A percentile compares a stretch with the other conserved stretches of the same genome.
These are phyloP conservation scores for Gynochthodes officinalis DNA, from an alignment of 257 asterid species.

Conservation along the genomic window DNA sequence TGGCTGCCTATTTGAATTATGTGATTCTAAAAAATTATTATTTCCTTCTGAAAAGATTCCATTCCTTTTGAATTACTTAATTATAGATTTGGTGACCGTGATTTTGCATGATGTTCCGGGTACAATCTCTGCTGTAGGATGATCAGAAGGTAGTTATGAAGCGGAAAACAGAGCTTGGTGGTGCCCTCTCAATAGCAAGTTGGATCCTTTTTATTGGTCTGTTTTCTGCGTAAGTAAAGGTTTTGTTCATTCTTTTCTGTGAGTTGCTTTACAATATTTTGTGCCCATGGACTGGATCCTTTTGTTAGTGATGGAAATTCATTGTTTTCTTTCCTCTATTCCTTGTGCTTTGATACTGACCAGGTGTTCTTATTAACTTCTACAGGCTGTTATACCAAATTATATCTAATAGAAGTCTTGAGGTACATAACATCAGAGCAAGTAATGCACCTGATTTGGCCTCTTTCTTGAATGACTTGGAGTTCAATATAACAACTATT, in stretches of 20 bases:
- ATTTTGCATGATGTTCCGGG: conserved; percentile 9
- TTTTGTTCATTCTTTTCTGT: conserved; percentile 1
- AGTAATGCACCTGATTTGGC: conserved; percentile 77
- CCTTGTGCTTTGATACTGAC: neutral
- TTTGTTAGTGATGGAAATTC: neutral
- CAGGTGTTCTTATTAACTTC: conserved; percentile 10
- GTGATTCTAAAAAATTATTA: neutral
- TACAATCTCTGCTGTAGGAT: conserved; percentile 23
- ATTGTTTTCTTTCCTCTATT: neutral
- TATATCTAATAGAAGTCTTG: conserved; percentile 74
- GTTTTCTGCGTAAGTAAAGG: conserved; percentile 77
- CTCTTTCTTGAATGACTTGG: conserved; percentile 68
- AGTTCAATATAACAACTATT: conserved; percentile 75
- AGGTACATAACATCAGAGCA: conserved; percentile 87
- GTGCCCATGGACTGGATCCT: neutral
- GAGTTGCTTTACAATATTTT: neutral
- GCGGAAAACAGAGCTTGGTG: conserved; percentile 97
- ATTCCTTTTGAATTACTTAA: neutral
- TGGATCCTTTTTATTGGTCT: conserved; percentile 90
- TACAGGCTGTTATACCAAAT: conserved; percentile 88
- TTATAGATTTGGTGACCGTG: neutral
- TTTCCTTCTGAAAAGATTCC: neutral
- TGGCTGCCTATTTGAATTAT: neutral
- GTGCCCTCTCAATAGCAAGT: conserved; percentile 81
- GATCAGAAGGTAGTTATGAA: conserved; percentile 71